A percentile compares a stretch with the other conserved stretches of the same genome.
Conservation (phyloP, 495 filamentous ascomycete species). For the Cudoniella acicularis region DNA sequence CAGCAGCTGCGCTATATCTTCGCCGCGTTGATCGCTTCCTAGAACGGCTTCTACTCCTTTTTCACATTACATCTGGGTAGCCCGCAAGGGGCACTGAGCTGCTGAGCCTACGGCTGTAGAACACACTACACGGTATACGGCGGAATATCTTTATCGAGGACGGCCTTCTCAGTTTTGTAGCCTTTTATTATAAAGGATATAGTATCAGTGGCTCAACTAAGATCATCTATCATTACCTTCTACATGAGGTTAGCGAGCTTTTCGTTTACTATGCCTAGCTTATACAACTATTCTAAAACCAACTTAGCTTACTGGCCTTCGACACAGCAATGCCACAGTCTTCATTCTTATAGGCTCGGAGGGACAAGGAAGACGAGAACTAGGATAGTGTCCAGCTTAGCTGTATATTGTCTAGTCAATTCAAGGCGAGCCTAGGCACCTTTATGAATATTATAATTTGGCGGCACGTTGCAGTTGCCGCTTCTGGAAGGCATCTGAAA, state of each 20-base stretch:
- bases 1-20: constrained; percentile 1
- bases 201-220: constrained; percentile 5
- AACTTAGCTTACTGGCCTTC: no score
- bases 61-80: constrained; percentile 26
- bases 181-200: constrained; percentile 17
- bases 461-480: no score
- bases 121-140: constrained; percentile 16
- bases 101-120: constrained; percentile 23
- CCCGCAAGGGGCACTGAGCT: constrained; percentile 29
- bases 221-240: constrained; percentile 24
- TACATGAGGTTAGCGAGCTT: constrained; percentile 18
- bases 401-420: no score
- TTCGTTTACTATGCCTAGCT: constrained; percentile 28
- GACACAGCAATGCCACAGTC: no score
- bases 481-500: no score
- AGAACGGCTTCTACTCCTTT: constrained; percentile 26
- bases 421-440: no score
- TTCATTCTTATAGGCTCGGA: no score
- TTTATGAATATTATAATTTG: no score
- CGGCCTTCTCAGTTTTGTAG: constrained; percentile 13
- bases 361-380: no score
- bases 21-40: constrained; percentile 15
- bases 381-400: no score
- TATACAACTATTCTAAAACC: no score
- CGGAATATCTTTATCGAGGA: constrained; percentile 14